These are phyloP conservation scores for Didymella glomerata DNA, from an alignment of 2,329 filamentous ascomycete genomes.

Conservation along the genomic window DNA sequence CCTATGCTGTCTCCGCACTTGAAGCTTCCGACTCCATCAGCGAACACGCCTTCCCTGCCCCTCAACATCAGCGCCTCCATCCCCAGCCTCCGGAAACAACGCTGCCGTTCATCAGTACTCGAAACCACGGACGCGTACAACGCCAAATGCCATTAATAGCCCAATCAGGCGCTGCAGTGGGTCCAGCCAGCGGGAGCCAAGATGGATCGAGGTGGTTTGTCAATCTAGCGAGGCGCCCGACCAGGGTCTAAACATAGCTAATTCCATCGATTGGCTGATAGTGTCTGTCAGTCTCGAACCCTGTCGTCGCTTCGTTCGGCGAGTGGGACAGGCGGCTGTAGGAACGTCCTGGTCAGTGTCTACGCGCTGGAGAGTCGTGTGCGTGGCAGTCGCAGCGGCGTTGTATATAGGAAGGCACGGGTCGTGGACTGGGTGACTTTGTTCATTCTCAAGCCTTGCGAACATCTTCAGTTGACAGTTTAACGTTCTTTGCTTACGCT, in stretches of 20 bases:
- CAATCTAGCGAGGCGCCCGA: constrained; percentile 22
- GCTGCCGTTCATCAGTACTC: constrained; percentile 4
- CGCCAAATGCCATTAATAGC: too few species aligned
- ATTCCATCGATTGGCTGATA: constrained; percentile 5
- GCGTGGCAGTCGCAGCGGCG: constrained; percentile 15
- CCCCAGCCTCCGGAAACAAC: constrained; percentile 18
- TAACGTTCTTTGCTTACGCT: constrained; percentile 14
- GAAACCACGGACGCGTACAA: too few species aligned
- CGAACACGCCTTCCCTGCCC: neutral
- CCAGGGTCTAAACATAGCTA: constrained; percentile 14
- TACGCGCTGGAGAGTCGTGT: constrained; percentile 21
- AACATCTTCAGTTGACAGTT: constrained; percentile 3
- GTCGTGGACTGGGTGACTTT: constrained; percentile 17
- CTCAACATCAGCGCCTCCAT: neutral
- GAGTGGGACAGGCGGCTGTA: constrained; percentile 25
- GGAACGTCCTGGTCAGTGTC: neutral
- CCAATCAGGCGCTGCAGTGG: constrained; percentile 26
- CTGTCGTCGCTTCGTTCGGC: constrained; percentile 5
- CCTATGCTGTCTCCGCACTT: neutral
- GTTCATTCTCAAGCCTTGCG: constrained; percentile 12
- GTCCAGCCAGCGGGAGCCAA: constrained; percentile 5
- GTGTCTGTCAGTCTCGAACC: neutral
- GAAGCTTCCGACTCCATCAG: neutral
- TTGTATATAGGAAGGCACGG: constrained; percentile 19
- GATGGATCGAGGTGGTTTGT: constrained; percentile 2